Percentiles rank a stretch among this genome's conserved stretches.
These are phyloP conservation scores for Persicaria tinctoria DNA, from an alignment of 148 eudicot genomes.

Conservation along the genomic window DNA sequence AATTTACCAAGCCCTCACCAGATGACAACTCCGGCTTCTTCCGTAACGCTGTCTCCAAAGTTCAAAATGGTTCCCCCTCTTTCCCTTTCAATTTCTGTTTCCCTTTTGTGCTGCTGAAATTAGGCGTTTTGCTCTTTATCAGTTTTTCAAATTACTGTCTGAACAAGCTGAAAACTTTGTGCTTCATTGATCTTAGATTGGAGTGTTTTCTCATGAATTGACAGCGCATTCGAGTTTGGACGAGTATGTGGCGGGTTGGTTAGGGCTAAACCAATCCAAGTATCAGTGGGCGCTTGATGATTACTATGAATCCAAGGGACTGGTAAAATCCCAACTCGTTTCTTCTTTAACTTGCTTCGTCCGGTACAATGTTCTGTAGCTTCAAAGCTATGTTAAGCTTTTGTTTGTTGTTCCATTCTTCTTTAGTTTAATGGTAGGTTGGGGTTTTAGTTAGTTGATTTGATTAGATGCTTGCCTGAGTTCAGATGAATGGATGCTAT, in stretches of 20 bases:
- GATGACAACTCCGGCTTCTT: constrained; percentile 44
- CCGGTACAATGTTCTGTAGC: background rate
- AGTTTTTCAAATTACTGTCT: constrained; percentile 9
- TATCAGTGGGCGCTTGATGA: constrained; percentile 99
- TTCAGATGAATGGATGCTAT: background rate
- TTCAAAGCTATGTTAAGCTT: background rate
- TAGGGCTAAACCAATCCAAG: constrained; percentile 89
- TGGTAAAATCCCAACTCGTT: constrained; percentile 33
- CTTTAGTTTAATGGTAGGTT: background rate
- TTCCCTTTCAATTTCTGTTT: background rate
- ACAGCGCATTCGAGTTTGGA: constrained; percentile 90
- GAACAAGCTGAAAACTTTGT: background rate
- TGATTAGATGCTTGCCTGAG: background rate
- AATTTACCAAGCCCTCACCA: constrained; percentile 28
- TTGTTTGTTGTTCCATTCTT: background rate
- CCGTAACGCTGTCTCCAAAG: constrained; percentile 54
- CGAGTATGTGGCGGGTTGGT: constrained; percentile 81
- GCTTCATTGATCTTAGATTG: constrained; percentile 1
- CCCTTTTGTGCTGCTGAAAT: background rate
- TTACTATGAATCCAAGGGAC: constrained; percentile 63
- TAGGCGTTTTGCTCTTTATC: background rate
- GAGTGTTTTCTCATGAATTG: constrained; percentile 7
- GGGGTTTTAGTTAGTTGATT: background rate
- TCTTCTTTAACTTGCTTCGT: background rate
- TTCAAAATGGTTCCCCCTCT: constrained; percentile 53